Conservation (phyloP, 139 green algal genomes). For the Eudorina sp. region DNA sequence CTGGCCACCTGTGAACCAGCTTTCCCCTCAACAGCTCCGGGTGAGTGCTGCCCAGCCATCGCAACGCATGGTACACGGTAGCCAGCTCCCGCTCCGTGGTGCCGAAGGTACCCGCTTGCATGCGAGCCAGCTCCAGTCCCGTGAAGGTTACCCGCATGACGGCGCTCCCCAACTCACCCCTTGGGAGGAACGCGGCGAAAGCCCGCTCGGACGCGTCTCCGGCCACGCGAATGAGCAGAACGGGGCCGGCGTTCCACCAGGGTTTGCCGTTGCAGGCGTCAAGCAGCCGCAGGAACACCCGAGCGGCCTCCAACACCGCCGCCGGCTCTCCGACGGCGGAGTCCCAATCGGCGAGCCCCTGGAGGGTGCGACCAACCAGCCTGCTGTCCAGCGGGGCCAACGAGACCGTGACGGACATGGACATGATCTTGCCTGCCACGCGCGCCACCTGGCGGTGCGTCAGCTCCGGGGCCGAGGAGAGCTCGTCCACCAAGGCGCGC, state of each 20-base stretch:
- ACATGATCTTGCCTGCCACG: constrained; percentile 19
- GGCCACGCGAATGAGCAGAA: not conserved
- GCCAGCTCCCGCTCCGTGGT: not conserved
- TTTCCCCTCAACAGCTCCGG: too few relatives aligned
- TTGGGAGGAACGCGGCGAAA: not conserved
- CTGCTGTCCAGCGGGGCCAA: not conserved
- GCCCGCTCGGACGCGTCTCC: not conserved
- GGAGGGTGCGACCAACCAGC: not conserved
- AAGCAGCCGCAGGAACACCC: not conserved
- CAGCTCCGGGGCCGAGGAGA: too few relatives aligned
- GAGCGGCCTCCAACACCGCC: not conserved
- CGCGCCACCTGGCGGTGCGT: not conserved
- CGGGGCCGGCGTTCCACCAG: not conserved
- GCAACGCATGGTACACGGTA: too few relatives aligned
- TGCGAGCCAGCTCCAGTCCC: not conserved
- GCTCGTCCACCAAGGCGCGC: too few relatives aligned
- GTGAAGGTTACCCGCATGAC: not conserved
- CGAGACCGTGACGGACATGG: not conserved
- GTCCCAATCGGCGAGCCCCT: not conserved
- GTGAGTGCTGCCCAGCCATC: too few relatives aligned
- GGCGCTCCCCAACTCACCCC: not conserved
- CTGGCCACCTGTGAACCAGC: too few relatives aligned
- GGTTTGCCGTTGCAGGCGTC: not conserved
- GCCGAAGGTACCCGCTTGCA: not conserved
- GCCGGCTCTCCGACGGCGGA: not conserved